These are phyloP conservation scores for Quercus engelmannii DNA, from an alignment of 306 rosid species.

Conservation along the genomic window DNA sequence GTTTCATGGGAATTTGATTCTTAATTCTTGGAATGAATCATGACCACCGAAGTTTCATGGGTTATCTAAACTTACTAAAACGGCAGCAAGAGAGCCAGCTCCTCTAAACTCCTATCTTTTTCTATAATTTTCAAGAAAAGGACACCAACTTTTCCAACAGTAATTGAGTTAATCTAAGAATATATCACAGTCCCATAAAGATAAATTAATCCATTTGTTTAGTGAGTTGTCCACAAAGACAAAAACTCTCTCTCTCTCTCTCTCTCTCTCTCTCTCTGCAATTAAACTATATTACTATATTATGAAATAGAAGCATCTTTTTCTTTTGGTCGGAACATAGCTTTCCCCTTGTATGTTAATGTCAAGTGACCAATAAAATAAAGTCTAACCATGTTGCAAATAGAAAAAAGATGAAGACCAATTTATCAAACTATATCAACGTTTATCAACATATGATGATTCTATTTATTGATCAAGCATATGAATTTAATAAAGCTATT, in stretches of 20 bases:
- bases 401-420: background rate
- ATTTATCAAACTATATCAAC: too few relatives aligned
- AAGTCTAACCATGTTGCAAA: background rate
- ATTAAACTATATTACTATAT: background rate
- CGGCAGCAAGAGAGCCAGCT: slow-evolving; percentile 20
- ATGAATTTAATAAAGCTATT: background rate
- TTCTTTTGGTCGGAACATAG: background rate
- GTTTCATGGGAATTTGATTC: slow-evolving; percentile 38
- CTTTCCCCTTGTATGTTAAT: background rate
- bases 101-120: slow-evolving; percentile 8
- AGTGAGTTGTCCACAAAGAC: background rate
- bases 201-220: slow-evolving; percentile 13
- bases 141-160: slow-evolving; percentile 27
- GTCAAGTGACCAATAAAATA: background rate
- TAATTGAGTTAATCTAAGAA: slow-evolving; percentile 13
- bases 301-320: background rate
- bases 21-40: slow-evolving; percentile 29
- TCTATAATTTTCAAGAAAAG: slow-evolving; percentile 18
- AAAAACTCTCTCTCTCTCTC: background rate
- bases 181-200: background rate
- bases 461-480: background rate
- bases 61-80: background rate
- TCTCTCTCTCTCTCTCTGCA: background rate
- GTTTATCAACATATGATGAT: background rate
- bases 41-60: slow-evolving; percentile 34